Evolutionary conservation across 306 rosid genomes (phyloP).

Genomic region (Citrullus colocynthis): DNA sequence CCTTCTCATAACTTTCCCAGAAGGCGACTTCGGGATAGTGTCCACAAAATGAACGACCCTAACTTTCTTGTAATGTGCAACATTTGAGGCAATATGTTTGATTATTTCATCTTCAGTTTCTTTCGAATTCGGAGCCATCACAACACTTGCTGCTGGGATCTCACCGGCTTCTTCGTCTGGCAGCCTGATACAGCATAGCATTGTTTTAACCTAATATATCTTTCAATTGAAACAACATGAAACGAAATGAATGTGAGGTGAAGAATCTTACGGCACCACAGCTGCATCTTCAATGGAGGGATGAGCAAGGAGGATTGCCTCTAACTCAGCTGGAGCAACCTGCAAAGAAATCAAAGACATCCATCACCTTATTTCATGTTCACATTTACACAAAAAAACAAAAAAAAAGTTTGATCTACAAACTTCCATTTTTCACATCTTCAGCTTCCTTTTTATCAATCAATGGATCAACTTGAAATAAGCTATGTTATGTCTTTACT

Average conservation of each 20-base stretch:
- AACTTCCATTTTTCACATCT: background rate
- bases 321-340: conserved; percentile 96
- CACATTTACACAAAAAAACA: background rate
- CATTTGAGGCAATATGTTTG: conserved; percentile 54
- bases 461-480: background rate
- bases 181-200: conserved; percentile 25
- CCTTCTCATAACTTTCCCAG: conserved; percentile 89
- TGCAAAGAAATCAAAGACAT: conserved; percentile 14
- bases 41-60: conserved; percentile 68
- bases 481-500: conserved; percentile 16
- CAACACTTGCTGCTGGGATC: conserved; percentile 80
- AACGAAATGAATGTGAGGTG: background rate
- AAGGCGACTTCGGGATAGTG: conserved; percentile 73
- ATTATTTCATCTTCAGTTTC: conserved; percentile 70
- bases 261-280: conserved; percentile 67
- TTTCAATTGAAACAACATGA: background rate
- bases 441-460: background rate
- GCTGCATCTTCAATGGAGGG: conserved; percentile 82
- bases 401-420: background rate
- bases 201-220: background rate
- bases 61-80: conserved; percentile 75
- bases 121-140: conserved; percentile 35
- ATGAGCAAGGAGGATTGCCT: conserved; percentile 72
- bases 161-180: conserved; percentile 92
- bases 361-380: background rate